phyloP scores from a whole-genome alignment of 2,329 filamentous ascomycete genomes.

The Colletotrichum kahawae region DNA sequence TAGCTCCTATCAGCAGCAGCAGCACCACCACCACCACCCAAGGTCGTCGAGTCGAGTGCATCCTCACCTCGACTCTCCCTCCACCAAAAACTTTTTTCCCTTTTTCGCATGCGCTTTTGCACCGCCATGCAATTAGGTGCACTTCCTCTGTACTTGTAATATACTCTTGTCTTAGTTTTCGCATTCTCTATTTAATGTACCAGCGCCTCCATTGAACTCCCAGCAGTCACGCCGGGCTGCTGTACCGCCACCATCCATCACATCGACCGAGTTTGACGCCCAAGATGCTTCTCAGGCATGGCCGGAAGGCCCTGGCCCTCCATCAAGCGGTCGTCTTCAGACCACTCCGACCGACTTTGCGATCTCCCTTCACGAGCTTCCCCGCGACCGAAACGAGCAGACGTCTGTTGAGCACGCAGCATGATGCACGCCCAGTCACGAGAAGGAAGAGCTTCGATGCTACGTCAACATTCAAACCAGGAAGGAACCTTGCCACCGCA shows the following conservation, averaged over 20 bases:
- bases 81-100: not conserved
- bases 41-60: not conserved
- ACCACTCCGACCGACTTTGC: not conserved
- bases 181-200: constrained; percentile 14
- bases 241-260: not conserved
- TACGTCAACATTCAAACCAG: not conserved
- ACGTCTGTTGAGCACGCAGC: constrained; percentile 6
- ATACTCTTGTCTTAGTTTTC: not conserved
- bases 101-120: not conserved
- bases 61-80: not conserved
- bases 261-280: not conserved
- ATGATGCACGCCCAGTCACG: not conserved
- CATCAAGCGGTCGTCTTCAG: constrained; percentile 16
- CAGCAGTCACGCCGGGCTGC: constrained; percentile 3
- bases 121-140: not conserved
- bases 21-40: not conserved
- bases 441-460: constrained; percentile 11
- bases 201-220: not conserved
- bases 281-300: constrained; percentile 21
- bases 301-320: constrained; percentile 17
- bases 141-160: constrained; percentile 18
- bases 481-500: constrained; percentile 44
- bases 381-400: not conserved
- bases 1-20: not conserved
- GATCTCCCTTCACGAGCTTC: not conserved